Evolutionary conservation across 2,329 filamentous ascomycete genomes (phyloP).

Genomic region (Myriosclerotinia curreyana): DNA sequence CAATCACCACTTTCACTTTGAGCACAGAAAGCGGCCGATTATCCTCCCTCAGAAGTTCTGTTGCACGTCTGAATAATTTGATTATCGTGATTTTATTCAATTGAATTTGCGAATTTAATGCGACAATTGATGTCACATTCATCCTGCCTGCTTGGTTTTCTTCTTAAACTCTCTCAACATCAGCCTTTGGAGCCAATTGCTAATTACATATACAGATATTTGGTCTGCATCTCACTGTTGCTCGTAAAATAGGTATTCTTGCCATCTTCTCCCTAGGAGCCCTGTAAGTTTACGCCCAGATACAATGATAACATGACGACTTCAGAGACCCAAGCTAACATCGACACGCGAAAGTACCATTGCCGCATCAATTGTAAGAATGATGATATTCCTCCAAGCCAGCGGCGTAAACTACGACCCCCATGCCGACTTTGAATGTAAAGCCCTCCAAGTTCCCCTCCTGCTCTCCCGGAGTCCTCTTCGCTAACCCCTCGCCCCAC

Average conservation of each 20-base stretch:
- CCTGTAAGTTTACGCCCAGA: slow-evolving; percentile 6
- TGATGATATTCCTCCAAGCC: slow-evolving; percentile 19
- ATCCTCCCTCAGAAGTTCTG: neutral
- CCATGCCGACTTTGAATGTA: slow-evolving; percentile 19
- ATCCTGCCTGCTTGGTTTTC: neutral
- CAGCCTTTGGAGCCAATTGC: too few relatives aligned
- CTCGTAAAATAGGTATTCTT: slow-evolving; percentile 13
- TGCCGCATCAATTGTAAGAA: slow-evolving; percentile 15
- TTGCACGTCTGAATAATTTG: slow-evolving; percentile 1
- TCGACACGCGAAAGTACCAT: slow-evolving; percentile 4
- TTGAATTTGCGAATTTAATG: neutral
- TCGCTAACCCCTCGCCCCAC: neutral
- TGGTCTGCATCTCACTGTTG: slow-evolving; percentile 1
- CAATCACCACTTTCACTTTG: neutral
- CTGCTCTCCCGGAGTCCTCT: too few relatives aligned
- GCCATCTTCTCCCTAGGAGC: slow-evolving; percentile 19
- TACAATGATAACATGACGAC: neutral
- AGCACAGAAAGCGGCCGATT: neutral
- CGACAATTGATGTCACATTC: neutral
- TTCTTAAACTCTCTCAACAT: neutral
- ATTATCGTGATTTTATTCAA: neutral
- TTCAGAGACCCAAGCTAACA: neutral
- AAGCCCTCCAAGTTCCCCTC: too few relatives aligned
- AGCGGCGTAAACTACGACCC: slow-evolving; percentile 15
- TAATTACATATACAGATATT: neutral